Conservation (phyloP, 169 alveolate genomes). For the Plasmodium coatneyi region DNA sequence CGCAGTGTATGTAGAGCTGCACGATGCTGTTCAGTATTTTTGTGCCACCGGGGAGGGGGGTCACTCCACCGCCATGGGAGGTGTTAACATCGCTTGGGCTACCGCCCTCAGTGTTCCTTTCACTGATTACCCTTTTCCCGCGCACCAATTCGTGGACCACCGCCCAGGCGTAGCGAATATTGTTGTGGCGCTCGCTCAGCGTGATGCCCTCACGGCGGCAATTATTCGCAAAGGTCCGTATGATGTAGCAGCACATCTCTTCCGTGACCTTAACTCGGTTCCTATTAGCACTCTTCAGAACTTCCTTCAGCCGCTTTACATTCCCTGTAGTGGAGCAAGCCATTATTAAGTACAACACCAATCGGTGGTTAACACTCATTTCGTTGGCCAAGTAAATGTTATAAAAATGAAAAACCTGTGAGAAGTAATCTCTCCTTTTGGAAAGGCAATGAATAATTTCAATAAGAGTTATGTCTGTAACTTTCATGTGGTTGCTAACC, state of each 20-base stretch:
- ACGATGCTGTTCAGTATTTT: slow-evolving; percentile 82
- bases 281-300: slow-evolving; percentile 74
- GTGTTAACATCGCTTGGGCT: not conserved
- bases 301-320: slow-evolving; percentile 79
- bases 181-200: slow-evolving; percentile 69
- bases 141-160: slow-evolving; percentile 71
- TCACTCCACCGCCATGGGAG: not conserved
- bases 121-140: not conserved
- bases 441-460: slow-evolving; percentile 82
- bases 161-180: slow-evolving; percentile 84
- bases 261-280: slow-evolving; percentile 69
- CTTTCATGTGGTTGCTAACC: slow-evolving; percentile 76
- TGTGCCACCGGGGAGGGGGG: not conserved
- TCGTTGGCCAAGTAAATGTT: slow-evolving; percentile 85
- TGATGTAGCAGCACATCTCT: slow-evolving; percentile 66
- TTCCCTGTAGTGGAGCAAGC: slow-evolving; percentile 83
- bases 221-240: slow-evolving; percentile 79
- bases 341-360: slow-evolving; percentile 65
- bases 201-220: slow-evolving; percentile 36
- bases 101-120: not conserved
- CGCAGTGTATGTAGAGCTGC: slow-evolving; percentile 83
- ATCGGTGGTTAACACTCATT: slow-evolving; percentile 73
- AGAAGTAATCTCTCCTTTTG: slow-evolving; percentile 77
- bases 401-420: slow-evolving; percentile 84
- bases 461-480: slow-evolving; percentile 87